Evolutionary conservation across 441 rosid species (phyloP), one percentile per base, ranked within the genome.

Genomic region (Erodium chrysanthum): DNA sequence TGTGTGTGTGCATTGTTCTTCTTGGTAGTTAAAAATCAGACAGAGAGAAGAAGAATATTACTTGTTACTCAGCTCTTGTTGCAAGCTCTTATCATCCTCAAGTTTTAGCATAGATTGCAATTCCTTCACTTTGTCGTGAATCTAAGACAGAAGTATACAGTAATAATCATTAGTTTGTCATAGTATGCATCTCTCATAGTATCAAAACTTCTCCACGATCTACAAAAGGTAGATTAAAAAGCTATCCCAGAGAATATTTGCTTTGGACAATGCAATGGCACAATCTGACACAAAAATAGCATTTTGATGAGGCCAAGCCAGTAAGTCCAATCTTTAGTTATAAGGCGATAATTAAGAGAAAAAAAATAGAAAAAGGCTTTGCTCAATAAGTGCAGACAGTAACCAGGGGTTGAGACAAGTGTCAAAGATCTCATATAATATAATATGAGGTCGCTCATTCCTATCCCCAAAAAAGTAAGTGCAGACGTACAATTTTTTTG

Each of bases 41-140:
- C 42, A 58, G 62, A 58, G 62, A 58, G 52, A 14, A 46, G 52
- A 22, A 58, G 62, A 58, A 25, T 78, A 62, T 74, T 84, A 87
- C 96, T 80, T 85, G 75, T 27, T 64, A 23, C 66, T 74, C 74
- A 73, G 63, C 71, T 86, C 91, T 72, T 72, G 84, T 78, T 81
- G 82, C 76, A 70, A 76, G 76, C 81, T 72, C 68, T 79, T 83
- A 68, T 78, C 79, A 69, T 77, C 84, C 70, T 82, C 92, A 60
- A 29, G 42, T 72, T 82, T 84, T 69, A 84, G 64, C 42, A 68
- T 15, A 62, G 89, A 83, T 18, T 76, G 80, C 75, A 88, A 66
- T 76, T 85, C 88, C 85, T 77, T 85, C 78, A 88, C 83, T 74
- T 79, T 84, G 17, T 74, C 77, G 78, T 72, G 81, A 72, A 86